Conservation (phyloP, 2,329 filamentous ascomycete genomes). For the Aspergillus chevalieri region DNA sequence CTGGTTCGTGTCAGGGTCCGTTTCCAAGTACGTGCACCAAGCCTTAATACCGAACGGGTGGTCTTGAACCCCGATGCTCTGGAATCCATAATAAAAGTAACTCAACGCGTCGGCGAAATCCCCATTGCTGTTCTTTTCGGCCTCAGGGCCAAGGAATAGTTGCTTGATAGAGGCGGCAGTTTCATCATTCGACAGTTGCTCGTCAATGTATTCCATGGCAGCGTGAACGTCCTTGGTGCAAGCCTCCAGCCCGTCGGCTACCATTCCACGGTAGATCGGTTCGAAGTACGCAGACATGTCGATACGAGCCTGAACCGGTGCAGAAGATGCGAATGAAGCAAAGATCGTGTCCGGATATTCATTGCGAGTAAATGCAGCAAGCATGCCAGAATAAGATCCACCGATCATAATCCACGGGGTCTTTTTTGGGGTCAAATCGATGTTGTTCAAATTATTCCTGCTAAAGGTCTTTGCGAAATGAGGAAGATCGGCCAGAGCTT, state of each 20-base stretch:
- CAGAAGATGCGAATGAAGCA: constrained; percentile 37
- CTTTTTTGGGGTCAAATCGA: constrained; percentile 34
- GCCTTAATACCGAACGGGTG: constrained; percentile 20
- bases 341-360: constrained; percentile 38
- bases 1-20: constrained; percentile 31
- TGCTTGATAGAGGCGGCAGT: constrained; percentile 40
- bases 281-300: constrained; percentile 50
- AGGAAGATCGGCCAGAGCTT: constrained; percentile 41
- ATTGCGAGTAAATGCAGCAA: constrained; percentile 39
- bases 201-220: constrained; percentile 46
- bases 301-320: constrained; percentile 42
- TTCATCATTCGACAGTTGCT: constrained; percentile 31
- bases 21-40: constrained; percentile 45
- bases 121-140: constrained; percentile 41
- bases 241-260: constrained; percentile 45
- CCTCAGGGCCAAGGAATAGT: constrained; percentile 44
- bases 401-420: constrained; percentile 45
- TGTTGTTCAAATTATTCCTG: constrained; percentile 20
- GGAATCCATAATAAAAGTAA: constrained; percentile 39
- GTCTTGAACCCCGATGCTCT: constrained; percentile 29
- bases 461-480: constrained; percentile 40
- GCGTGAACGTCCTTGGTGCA: constrained; percentile 47
- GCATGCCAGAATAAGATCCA: constrained; percentile 41
- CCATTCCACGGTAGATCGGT: constrained; percentile 44
- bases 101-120: constrained; percentile 43